A percentile compares a stretch with the other conserved stretches of the same genome.
phyloP scores from a whole-genome alignment of 164 flowering plant species.

The Kalanchoe fedtschenkoi region DNA sequence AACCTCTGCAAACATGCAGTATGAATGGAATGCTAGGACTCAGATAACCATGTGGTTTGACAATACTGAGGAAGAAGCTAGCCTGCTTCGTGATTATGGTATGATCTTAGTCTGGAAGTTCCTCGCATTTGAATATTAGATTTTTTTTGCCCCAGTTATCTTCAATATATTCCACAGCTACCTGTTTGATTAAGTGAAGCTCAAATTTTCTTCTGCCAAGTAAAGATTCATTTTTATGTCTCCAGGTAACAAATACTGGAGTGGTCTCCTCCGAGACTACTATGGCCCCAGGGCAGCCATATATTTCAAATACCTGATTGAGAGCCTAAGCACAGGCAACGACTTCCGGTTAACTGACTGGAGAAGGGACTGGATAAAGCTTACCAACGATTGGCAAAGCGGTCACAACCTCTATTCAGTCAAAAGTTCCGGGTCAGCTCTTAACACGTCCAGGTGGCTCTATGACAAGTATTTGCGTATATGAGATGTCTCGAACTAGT shows the following conservation, averaged over 20 bases:
- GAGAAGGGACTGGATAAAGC: conserved; percentile 73
- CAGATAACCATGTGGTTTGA: conserved; percentile 82
- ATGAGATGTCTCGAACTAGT: background rate
- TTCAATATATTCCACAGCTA: too few species aligned
- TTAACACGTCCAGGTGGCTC: conserved; percentile 33
- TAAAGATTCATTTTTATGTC: background rate
- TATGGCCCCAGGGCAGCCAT: conserved; percentile 69
- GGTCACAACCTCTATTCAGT: conserved; percentile 29
- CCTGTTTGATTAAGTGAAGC: too few species aligned
- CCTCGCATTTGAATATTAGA: background rate
- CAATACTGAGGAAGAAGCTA: conserved; percentile 40
- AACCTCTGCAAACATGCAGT: conserved; percentile 22
- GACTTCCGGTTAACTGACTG: conserved; percentile 35
- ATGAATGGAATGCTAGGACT: conserved; percentile 80
- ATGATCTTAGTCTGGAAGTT: conserved; percentile 7
- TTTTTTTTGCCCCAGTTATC: too few species aligned
- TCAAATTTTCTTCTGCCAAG: too few species aligned
- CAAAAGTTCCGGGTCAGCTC: conserved; percentile 35
- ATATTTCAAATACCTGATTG: conserved; percentile 43
- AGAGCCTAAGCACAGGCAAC: conserved; percentile 38
- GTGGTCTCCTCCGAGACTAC: conserved; percentile 57
- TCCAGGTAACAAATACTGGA: conserved; percentile 73
- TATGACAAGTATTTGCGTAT: conserved; percentile 37
- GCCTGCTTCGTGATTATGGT: conserved; percentile 73
- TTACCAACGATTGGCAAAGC: conserved; percentile 64